Conservation (phyloP, 441 rosid species). For the Metrosideros polymorpha region DNA sequence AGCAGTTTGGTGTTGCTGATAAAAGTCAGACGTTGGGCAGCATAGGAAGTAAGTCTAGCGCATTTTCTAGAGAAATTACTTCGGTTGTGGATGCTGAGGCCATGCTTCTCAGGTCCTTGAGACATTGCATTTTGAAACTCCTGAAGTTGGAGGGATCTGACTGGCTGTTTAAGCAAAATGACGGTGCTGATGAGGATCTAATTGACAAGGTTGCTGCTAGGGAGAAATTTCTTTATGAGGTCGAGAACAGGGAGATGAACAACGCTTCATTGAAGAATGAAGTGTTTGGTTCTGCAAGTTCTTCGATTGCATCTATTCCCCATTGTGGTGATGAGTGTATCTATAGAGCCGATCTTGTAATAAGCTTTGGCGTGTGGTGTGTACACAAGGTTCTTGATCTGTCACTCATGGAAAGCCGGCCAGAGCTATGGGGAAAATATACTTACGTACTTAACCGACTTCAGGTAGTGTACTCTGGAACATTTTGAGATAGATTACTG, state of each 20-base stretch:
- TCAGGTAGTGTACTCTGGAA: constrained; percentile 51
- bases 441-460: constrained; percentile 93
- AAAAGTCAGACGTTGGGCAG: constrained; percentile 45
- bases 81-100: constrained; percentile 58
- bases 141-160: constrained; percentile 91
- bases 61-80: constrained; percentile 26
- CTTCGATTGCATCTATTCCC: constrained; percentile 60
- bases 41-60: constrained; percentile 36
- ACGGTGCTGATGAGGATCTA: constrained; percentile 85
- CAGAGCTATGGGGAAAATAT: constrained; percentile 98
- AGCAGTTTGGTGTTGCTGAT: constrained; percentile 90
- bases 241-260: constrained; percentile 58
- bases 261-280: constrained; percentile 21
- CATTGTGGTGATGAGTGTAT: constrained; percentile 93
- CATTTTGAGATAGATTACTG: neutral
- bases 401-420: constrained; percentile 96
- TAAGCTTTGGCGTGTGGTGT: constrained; percentile 98
- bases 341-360: constrained; percentile 67
- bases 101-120: constrained; percentile 70
- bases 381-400: constrained; percentile 83
- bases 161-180: constrained; percentile 82
- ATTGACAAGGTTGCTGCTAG: constrained; percentile 88
- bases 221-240: constrained; percentile 68
- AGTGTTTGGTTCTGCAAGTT: constrained; percentile 12
- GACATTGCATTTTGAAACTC: constrained; percentile 72